Percentiles rank a stretch among this genome's conserved stretches.
These are phyloP conservation scores for Datura wrightii DNA, from an alignment of 257 asterid species.

Conservation along the genomic window DNA sequence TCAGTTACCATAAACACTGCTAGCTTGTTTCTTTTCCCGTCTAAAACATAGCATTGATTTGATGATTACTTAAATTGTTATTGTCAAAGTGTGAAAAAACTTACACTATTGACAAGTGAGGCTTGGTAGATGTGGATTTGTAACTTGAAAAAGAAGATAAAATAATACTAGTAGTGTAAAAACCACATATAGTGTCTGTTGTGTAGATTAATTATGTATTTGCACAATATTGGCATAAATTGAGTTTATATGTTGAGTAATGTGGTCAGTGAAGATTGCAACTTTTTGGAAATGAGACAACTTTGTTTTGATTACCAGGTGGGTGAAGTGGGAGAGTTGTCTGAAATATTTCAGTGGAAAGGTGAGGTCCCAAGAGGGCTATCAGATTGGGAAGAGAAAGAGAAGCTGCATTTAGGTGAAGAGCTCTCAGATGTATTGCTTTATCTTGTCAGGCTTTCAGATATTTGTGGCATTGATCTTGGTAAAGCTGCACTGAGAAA, in stretches of 20 bases:
- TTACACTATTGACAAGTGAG: neutral
- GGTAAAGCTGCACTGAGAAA: conserved; percentile 67
- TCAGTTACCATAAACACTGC: neutral
- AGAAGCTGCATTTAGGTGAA: conserved; percentile 63
- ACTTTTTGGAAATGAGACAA: neutral
- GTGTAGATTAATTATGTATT: neutral
- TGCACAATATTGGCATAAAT: neutral
- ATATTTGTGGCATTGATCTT: conserved; percentile 68
- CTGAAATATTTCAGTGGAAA: conserved; percentile 77
- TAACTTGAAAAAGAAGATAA: neutral
- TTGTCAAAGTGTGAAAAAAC: too few relatives aligned
- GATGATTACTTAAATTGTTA: neutral
- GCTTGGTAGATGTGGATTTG: neutral
- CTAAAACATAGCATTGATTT: neutral
- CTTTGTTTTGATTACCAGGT: conserved; percentile 45
- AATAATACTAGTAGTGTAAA: neutral
- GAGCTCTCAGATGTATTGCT: conserved; percentile 72
- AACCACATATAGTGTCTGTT: neutral
- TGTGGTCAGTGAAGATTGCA: neutral
- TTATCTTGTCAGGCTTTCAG: conserved; percentile 61
- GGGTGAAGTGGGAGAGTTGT: conserved; percentile 74
- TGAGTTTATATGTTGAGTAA: neutral
- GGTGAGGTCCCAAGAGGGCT: conserved; percentile 70
- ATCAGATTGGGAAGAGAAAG: conserved; percentile 65
- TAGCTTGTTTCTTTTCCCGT: neutral